Evolutionary conservation across 306 rosid species (phyloP), one percentile per base, ranked within the genome.

Genomic region (Potentilla sterilis): DNA sequence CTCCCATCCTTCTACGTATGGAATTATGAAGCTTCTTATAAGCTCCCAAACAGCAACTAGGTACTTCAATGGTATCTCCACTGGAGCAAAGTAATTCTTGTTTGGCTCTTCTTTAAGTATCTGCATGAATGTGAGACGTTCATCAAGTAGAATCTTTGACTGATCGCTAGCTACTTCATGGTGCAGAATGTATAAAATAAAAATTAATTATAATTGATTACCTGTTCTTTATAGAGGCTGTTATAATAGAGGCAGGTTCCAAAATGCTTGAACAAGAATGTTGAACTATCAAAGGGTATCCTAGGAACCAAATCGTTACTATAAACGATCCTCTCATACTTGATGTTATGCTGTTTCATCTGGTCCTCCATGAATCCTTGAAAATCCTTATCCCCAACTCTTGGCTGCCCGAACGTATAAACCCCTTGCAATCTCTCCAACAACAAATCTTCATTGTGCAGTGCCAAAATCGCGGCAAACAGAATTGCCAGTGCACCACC

Each of bases 401-500:
- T 83, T 6, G 28, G 28, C 28, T 90, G 91, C 47, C 96, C 92
- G 81, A 85, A 90, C 0, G 91, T 88, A 77, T 86, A 90, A 42
- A 88, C 77, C 67, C 91, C 92, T 52, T 86, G 80, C 21, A 88
- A 72, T 78, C 92, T 86, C 34, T 88, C 80, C 24, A 90, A 59
- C 67, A 88, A 70, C 62, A 77, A 80, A 32, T 48, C 57, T 59
- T 90, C 92, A 2, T 80, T 57, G 24, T 90, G 92, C 49, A 85
- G 57, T 15, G 83, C 65, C 79, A 88, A 21, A n/a, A 90, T 78
- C 0, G 88, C 81, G 0, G 84, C 81, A 70, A 81, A 90, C 3
- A 90, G 40, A 32, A 88, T 85, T 19, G 91, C 90, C 0, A 90
- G 86, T 12, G 96, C 92, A 8, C 96, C 96, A 4, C 96, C 96